phyloP scores from a whole-genome alignment of 495 filamentous ascomycete genomes.

The Penicillium steckii region DNA sequence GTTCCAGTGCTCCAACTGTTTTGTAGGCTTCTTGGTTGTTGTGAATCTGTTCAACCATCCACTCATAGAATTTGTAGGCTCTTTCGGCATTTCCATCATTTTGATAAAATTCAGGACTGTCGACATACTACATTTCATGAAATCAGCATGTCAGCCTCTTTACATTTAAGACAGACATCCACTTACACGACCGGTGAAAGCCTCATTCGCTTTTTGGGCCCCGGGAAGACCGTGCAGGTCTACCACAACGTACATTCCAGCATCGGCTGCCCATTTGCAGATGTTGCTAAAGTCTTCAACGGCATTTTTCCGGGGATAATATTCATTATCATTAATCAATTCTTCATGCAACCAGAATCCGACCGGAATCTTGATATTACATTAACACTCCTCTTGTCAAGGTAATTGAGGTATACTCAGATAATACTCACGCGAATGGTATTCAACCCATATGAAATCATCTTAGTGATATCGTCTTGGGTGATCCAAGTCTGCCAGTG shows the following conservation, averaged over 20 bases:
- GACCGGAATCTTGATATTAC: slow-evolving; percentile 33
- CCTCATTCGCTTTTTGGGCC: neutral
- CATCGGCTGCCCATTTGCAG: neutral
- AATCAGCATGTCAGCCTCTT: neutral
- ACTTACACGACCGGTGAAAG: neutral
- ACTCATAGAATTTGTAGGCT: neutral
- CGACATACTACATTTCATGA: neutral
- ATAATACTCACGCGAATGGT: no score
- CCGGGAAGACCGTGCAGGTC: neutral
- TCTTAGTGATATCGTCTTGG: slow-evolving; percentile 52
- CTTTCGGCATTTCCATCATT: neutral
- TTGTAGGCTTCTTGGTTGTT: neutral
- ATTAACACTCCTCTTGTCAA: no score
- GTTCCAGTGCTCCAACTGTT: neutral
- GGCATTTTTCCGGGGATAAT: slow-evolving; percentile 33
- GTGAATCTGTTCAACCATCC: neutral
- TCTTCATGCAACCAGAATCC: slow-evolving; percentile 66
- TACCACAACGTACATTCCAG: neutral
- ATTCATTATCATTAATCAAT: slow-evolving; percentile 53
- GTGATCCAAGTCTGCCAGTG: slow-evolving; percentile 63
- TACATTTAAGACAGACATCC: no score
- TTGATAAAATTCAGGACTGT: neutral
- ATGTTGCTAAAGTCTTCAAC: neutral
- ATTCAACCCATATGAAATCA: slow-evolving; percentile 55
- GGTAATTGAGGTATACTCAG: no score